phyloP scores from a whole-genome alignment of 495 filamentous ascomycete species.

The Amphirosellinia nigrospora region DNA sequence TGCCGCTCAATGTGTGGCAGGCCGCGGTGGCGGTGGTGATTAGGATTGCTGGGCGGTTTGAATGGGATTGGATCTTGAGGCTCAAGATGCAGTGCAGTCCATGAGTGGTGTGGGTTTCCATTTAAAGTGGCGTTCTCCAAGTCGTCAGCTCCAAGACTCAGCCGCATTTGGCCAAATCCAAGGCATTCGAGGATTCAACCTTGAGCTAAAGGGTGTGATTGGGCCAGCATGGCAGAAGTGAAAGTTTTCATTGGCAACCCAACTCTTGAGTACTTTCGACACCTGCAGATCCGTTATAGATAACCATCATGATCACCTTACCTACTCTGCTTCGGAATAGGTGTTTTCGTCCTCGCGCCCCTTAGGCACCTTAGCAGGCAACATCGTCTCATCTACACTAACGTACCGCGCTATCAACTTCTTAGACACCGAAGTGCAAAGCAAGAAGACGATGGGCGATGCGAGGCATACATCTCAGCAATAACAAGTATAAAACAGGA shows the following conservation, averaged over 20 bases:
- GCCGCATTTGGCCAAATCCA: conserved; percentile 8
- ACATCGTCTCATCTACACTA: not conserved
- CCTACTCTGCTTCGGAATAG: not conserved
- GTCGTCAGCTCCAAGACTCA: conserved; percentile 8
- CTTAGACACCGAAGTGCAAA: conserved; percentile 9
- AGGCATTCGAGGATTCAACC: not conserved
- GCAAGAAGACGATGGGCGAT: not conserved
- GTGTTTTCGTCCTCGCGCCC: not conserved
- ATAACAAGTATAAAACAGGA: not conserved
- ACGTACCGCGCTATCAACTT: not conserved
- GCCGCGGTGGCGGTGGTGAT: no score
- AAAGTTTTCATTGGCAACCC: not conserved
- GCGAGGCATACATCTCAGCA: not conserved
- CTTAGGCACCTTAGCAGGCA: conserved; percentile 3
- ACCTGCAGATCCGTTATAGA: not conserved
- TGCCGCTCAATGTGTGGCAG: no score
- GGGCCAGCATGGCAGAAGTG: not conserved
- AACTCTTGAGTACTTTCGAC: not conserved
- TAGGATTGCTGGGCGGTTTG: no score
- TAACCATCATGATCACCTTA: not conserved
- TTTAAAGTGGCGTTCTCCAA: no score
- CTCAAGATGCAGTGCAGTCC: no score
- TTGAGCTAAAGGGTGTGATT: not conserved
- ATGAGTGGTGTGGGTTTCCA: no score
- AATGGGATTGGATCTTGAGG: no score